Evolutionary conservation across 257 asterid species (phyloP).

Genomic region (Nicotiana obtusifolia): DNA sequence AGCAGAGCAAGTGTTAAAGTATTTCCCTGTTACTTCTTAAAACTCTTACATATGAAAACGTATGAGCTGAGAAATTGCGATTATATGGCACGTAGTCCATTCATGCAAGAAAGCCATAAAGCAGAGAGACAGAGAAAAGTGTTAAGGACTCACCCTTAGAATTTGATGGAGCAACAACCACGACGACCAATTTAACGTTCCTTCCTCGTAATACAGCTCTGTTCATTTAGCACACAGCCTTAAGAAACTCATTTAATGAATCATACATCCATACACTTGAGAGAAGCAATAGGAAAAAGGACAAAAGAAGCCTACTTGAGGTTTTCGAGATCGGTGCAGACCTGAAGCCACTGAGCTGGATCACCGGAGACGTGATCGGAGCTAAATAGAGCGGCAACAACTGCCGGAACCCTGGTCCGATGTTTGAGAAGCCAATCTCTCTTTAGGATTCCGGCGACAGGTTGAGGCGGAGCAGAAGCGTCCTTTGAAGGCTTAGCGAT

Average conservation of each 20-base stretch:
- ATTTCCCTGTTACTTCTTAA: not conserved
- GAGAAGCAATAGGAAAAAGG: not conserved
- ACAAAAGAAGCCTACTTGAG: slow-evolving; percentile 50
- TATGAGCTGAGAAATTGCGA: not conserved
- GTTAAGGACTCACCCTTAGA: slow-evolving; percentile 49
- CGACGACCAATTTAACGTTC: slow-evolving; percentile 75
- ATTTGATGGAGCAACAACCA: slow-evolving; percentile 55
- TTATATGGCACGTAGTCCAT: not conserved
- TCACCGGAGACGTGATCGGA: slow-evolving; percentile 69
- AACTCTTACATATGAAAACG: not conserved
- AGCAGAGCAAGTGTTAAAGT: not conserved
- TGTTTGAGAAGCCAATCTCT: slow-evolving; percentile 91
- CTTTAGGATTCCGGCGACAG: slow-evolving; percentile 53
- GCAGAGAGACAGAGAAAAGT: not conserved
- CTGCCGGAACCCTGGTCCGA: slow-evolving; percentile 86
- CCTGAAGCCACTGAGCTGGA: slow-evolving; percentile 96
- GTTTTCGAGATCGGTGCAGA: slow-evolving; percentile 88
- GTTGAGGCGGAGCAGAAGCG: slow-evolving; percentile 21
- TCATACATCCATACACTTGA: not conserved
- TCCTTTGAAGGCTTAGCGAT: slow-evolving; percentile 56
- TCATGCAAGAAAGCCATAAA: not conserved
- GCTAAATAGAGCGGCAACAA: slow-evolving; percentile 71
- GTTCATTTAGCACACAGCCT: slow-evolving; percentile 17
- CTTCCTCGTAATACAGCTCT: slow-evolving; percentile 72
- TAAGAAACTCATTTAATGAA: not conserved